phyloP scores from a whole-genome alignment of 257 asterid species.

The Solanum microdontum region DNA sequence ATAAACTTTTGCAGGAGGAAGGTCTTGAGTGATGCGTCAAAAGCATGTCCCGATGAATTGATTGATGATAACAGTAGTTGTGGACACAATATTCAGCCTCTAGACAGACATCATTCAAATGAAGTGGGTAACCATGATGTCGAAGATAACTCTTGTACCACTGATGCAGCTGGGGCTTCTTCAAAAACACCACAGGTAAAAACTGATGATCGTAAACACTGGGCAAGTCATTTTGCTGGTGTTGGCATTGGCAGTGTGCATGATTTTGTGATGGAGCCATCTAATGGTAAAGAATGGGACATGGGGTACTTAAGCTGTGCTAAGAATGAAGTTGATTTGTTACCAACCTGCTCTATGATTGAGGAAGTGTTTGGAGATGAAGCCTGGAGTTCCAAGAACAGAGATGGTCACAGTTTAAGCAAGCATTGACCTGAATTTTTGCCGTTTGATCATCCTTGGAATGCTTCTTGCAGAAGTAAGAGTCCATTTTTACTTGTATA shows the following conservation, averaged over 20 bases:
- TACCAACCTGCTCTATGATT: constrained; percentile 31
- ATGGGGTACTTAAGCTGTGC: constrained; percentile 13
- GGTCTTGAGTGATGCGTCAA: background rate
- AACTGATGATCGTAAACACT: constrained; percentile 7
- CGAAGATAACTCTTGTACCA: background rate
- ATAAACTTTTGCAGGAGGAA: background rate
- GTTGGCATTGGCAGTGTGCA: constrained; percentile 5
- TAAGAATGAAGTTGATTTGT: constrained; percentile 22
- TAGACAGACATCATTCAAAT: background rate
- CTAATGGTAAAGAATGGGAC: constrained; percentile 29
- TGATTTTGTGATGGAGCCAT: constrained; percentile 10
- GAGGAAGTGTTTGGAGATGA: constrained; percentile 44
- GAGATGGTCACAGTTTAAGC: constrained; percentile 11
- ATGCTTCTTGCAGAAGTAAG: background rate
- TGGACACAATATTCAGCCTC: background rate
- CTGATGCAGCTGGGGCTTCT: background rate
- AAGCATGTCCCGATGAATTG: background rate
- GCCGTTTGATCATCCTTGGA: background rate
- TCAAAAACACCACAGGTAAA: background rate
- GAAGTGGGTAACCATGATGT: background rate
- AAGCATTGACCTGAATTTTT: background rate
- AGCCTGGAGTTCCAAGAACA: constrained; percentile 17
- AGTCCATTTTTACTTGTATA: background rate
- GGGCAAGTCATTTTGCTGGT: constrained; percentile 6
- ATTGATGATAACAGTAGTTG: background rate